Evolutionary conservation across 2,329 filamentous ascomycete species (phyloP).

Genomic region (Amauroascus verrucosus): DNA sequence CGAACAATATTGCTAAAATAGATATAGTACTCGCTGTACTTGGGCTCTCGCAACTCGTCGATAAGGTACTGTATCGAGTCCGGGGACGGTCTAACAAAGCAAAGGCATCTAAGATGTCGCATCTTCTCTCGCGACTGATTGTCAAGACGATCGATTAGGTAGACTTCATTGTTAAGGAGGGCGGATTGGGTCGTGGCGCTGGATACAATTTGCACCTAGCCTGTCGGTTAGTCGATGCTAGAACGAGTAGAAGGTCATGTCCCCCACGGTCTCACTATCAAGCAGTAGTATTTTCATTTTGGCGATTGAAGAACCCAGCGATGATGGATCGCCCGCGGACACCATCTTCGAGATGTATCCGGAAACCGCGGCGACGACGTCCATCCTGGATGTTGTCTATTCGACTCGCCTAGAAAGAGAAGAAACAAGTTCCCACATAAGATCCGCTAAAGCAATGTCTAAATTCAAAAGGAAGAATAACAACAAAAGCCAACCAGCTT

Average conservation of each 20-base stretch:
- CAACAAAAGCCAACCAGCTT: neutral
- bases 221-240: constrained; percentile 21
- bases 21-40: constrained; percentile 93
- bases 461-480: neutral
- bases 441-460: neutral
- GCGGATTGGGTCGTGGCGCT: constrained; percentile 92
- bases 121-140: constrained; percentile 89
- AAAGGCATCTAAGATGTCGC: constrained; percentile 88
- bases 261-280: constrained; percentile 74
- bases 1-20: constrained; percentile 98
- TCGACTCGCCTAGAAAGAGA: neutral
- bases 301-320: constrained; percentile 55
- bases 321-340: constrained; percentile 61
- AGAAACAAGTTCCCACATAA: neutral
- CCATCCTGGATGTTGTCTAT: constrained; percentile 49
- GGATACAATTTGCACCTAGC: constrained; percentile 73
- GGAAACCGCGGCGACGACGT: constrained; percentile 83
- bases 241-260: constrained; percentile 26
- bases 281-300: constrained; percentile 98
- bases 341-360: constrained; percentile 97
- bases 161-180: constrained; percentile 91
- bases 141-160: constrained; percentile 91
- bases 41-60: constrained; percentile 89
- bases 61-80: constrained; percentile 90
- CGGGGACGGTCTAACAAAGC: constrained; percentile 82